Percentiles rank a stretch among this genome's conserved stretches.
These are phyloP conservation scores for Curvularia verruculosa DNA, from an alignment of 2,329 filamentous ascomycete genomes.

Conservation along the genomic window DNA sequence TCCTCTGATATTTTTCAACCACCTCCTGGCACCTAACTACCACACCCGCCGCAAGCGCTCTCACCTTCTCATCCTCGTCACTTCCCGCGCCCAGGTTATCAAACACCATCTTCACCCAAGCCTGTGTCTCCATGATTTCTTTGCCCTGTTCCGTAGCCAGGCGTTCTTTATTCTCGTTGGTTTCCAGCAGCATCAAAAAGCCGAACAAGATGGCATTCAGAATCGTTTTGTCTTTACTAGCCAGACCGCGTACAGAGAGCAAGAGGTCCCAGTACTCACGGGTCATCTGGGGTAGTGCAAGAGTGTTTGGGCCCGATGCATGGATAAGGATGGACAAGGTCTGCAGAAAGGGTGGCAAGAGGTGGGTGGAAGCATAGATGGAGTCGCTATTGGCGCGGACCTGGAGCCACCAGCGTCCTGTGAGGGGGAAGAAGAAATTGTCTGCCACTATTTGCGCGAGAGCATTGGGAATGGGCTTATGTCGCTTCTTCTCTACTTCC, in stretches of 20 bases:
- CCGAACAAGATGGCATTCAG: constrained; percentile 78
- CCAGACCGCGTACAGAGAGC: constrained; percentile 67
- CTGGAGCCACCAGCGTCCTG: constrained; percentile 75
- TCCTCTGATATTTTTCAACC: constrained; percentile 78
- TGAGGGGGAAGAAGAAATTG: constrained; percentile 85
- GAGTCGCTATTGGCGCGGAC: constrained; percentile 59
- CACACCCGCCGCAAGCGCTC: constrained; percentile 78
- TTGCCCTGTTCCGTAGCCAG: constrained; percentile 76
- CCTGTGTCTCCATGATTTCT: constrained; percentile 82
- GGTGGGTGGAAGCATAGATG: constrained; percentile 73
- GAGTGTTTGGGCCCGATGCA: constrained; percentile 78
- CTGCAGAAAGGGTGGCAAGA: constrained; percentile 81
- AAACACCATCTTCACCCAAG: constrained; percentile 84
- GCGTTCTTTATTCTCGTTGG: constrained; percentile 75
- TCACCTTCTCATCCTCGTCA: constrained; percentile 77
- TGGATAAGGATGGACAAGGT: constrained; percentile 84
- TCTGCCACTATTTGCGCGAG: constrained; percentile 76
- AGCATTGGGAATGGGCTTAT: constrained; percentile 72
- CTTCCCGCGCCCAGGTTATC: constrained; percentile 53
- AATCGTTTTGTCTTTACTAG: constrained; percentile 64
- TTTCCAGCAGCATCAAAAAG: constrained; percentile 78
- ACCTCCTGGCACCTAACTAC: constrained; percentile 80
- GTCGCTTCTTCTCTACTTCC: constrained; percentile 65
- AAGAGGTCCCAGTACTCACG: constrained; percentile 84
- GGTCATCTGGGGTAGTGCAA: constrained; percentile 79